phyloP scores from a whole-genome alignment of 1,284 basidiomycete species.

The Leccinum proximum region DNA sequence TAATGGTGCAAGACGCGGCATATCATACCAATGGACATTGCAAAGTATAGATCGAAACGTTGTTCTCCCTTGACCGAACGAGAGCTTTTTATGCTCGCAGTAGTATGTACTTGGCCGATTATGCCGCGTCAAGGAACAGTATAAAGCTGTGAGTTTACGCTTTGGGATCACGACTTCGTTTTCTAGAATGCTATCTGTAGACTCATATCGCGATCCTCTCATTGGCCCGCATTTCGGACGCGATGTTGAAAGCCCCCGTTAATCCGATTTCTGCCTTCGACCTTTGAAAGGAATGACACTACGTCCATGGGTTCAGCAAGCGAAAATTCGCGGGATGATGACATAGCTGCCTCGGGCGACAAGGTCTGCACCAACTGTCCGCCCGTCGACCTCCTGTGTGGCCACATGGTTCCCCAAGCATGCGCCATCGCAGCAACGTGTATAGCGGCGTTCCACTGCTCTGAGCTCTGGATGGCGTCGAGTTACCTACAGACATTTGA shows the following conservation, averaged over 20 bases:
- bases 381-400: conserved; percentile 11
- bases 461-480: conserved; percentile 15
- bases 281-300: conserved; percentile 9
- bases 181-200: conserved; percentile 19
- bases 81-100: background rate
- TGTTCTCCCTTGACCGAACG: conserved; percentile 1
- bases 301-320: background rate
- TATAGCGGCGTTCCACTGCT: conserved; percentile 16
- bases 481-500: conserved; percentile 11
- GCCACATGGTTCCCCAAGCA: conserved; percentile 12
- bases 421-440: conserved; percentile 9
- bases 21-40: background rate
- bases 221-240: conserved; percentile 21
- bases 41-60: conserved; percentile 2
- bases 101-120: background rate
- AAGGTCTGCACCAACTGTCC: background rate
- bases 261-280: conserved; percentile 2
- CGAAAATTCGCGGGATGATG: conserved; percentile 9
- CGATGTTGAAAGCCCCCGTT: conserved; percentile 9
- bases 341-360: conserved; percentile 2
- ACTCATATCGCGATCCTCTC: conserved; percentile 12
- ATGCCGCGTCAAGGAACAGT: conserved; percentile 17
- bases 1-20: background rate
- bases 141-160: conserved; percentile 1
- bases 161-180: conserved; percentile 10